A percentile compares a stretch with the other conserved stretches of the same genome.
phyloP scores from a whole-genome alignment of 2,329 filamentous ascomycete genomes.

The Aspergillus terreus region DNA sequence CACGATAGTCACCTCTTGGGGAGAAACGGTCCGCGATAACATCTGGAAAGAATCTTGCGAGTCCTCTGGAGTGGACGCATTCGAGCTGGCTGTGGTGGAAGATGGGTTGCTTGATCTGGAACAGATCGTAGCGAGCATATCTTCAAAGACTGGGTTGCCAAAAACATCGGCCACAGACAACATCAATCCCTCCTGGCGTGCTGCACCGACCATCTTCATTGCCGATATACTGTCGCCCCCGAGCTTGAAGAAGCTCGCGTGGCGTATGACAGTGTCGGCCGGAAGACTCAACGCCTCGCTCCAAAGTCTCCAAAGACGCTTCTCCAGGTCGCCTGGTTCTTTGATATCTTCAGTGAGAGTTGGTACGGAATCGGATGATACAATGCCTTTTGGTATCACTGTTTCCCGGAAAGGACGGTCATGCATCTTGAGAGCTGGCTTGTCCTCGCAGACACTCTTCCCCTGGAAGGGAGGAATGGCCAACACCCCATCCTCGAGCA shows the following conservation, averaged over 20 bases:
- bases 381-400: conserved; percentile 1
- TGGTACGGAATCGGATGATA: conserved; percentile 19
- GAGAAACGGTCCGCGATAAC: conserved; percentile 1
- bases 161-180: conserved; percentile 45
- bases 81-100: conserved; percentile 18
- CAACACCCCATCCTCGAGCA: conserved; percentile 28
- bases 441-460: conserved; percentile 2
- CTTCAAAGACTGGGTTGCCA: conserved; percentile 38
- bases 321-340: conserved; percentile 26
- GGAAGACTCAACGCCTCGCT: conserved; percentile 33
- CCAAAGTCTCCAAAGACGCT: conserved; percentile 37
- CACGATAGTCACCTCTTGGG: conserved; percentile 22
- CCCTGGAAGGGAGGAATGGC: conserved; percentile 16
- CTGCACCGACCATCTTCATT: conserved; percentile 40
- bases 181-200: conserved; percentile 36
- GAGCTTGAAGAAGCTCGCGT: conserved; percentile 42
- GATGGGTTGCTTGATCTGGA: conserved; percentile 15
- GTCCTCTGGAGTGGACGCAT: background rate
- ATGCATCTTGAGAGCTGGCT: background rate
- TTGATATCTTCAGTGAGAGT: conserved; percentile 30
- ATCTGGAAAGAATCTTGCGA: conserved; percentile 7
- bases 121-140: conserved; percentile 33
- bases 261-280: conserved; percentile 28
- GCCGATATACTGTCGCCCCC: conserved; percentile 41
- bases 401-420: conserved; percentile 10